Evolutionary conservation across 1,139 yeast species (phyloP).

Genomic region (Blastobotrys capitulatus): DNA sequence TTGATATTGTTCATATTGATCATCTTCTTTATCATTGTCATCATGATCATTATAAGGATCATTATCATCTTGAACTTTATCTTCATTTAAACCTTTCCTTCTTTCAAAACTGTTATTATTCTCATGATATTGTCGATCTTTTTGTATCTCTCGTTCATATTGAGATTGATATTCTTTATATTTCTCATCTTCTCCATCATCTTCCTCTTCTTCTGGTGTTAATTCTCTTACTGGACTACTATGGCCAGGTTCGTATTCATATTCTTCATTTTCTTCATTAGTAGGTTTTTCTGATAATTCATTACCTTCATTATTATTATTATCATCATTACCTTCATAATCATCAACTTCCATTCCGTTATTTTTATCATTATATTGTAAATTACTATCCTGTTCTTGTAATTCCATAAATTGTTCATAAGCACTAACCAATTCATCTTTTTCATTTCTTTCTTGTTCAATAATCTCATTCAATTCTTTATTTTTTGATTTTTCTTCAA

Average conservation of each 20-base stretch:
- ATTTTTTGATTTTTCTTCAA: neutral
- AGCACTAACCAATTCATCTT: conserved; percentile 8
- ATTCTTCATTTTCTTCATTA: neutral
- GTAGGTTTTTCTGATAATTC: neutral
- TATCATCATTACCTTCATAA: neutral
- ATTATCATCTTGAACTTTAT: too few species aligned
- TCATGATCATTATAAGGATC: too few species aligned
- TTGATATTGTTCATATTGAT: too few species aligned
- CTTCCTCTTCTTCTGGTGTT: neutral
- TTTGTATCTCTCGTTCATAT: neutral
- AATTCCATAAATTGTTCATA: conserved; percentile 9
- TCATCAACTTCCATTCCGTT: neutral
- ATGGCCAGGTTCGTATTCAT: too few species aligned
- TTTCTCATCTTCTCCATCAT: neutral
- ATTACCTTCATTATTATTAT: neutral
- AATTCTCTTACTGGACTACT: too few species aligned
- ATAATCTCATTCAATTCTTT: neutral
- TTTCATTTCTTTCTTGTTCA: conserved; percentile 7
- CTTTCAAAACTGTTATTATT: too few species aligned
- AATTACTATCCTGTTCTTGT: neutral
- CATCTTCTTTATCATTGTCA: too few species aligned
- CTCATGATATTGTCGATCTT: neutral
- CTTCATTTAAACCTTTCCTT: too few species aligned
- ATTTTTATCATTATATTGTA: neutral
- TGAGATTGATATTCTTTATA: neutral